Conservation (phyloP, 1,139 yeast genomes). For the Lodderomyces margitis region DNA sequence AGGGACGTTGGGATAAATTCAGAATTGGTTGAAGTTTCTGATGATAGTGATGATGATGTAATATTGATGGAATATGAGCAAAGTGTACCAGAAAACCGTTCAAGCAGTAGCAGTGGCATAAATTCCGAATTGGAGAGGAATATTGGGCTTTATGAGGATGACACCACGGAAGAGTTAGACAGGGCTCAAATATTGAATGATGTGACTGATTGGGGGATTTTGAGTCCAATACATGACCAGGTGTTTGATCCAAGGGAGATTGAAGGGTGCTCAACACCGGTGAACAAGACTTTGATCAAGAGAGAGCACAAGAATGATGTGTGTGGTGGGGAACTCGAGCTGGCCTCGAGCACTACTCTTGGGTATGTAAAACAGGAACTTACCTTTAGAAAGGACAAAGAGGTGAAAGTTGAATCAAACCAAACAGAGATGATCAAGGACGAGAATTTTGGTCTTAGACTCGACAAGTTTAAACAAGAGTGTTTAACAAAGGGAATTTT, state of each 20-base stretch:
- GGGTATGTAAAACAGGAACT: background rate
- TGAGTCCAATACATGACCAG: conserved; percentile 6
- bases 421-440: background rate
- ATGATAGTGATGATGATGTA: conserved; percentile 9
- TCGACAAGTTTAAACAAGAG: too few species aligned
- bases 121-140: conserved; percentile 9
- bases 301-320: background rate
- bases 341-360: background rate
- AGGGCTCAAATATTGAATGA: conserved; percentile 8
- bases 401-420: background rate
- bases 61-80: background rate
- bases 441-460: too few species aligned
- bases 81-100: background rate
- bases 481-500: too few species aligned
- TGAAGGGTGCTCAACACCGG: conserved; percentile 5
- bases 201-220: background rate
- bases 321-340: background rate
- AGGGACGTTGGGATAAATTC: background rate
- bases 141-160: conserved; percentile 7
- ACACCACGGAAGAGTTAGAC: conserved; percentile 10
- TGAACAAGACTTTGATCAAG: background rate
- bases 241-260: conserved; percentile 3
- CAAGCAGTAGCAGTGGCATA: background rate
- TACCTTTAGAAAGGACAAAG: background rate
- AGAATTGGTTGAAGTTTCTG: background rate